Percentiles rank a stretch among this genome's conserved stretches.
phyloP scores from a whole-genome alignment of 148 eudicot genomes.

The Pharnaceum exiguum region DNA sequence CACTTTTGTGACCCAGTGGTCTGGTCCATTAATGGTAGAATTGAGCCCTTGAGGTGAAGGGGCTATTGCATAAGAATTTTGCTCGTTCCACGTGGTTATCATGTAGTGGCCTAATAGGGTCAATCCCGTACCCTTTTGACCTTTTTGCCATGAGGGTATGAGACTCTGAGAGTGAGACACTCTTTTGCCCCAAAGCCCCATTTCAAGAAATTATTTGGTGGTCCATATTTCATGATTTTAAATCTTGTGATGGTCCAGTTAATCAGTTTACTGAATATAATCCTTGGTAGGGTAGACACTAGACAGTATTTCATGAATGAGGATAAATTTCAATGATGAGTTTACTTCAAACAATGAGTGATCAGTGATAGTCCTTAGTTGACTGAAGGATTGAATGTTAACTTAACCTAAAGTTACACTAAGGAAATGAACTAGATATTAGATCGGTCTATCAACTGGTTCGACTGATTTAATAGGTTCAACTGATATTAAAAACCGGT shows the following conservation, averaged over 20 bases:
- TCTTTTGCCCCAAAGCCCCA: background rate
- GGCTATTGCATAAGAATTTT: background rate
- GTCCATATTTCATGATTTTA: too few species aligned
- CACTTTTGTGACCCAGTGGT: slow-evolving; percentile 5
- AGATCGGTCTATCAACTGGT: too few species aligned
- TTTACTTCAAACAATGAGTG: too few species aligned
- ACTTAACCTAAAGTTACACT: too few species aligned
- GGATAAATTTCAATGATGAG: too few species aligned
- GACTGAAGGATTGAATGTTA: too few species aligned
- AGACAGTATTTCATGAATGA: slow-evolving; percentile 10
- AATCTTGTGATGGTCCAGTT: slow-evolving; percentile 4
- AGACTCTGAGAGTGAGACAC: background rate
- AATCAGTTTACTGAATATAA: background rate
- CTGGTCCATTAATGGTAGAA: too few species aligned
- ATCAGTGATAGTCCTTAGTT: slow-evolving; percentile 12
- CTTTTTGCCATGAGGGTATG: background rate
- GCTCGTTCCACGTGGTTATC: slow-evolving; percentile 12
- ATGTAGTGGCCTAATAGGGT: background rate
- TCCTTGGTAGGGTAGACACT: slow-evolving; percentile 12
- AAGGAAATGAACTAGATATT: too few species aligned
- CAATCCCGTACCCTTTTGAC: slow-evolving; percentile 10
- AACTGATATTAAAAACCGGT: too few species aligned
- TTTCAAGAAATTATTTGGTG: background rate
- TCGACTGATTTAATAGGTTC: too few species aligned
- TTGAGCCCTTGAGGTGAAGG: too few species aligned